Base-by-base conservation (phyloP, 768 basidiomycete species). In the Amanita subjunquillea region DNA sequence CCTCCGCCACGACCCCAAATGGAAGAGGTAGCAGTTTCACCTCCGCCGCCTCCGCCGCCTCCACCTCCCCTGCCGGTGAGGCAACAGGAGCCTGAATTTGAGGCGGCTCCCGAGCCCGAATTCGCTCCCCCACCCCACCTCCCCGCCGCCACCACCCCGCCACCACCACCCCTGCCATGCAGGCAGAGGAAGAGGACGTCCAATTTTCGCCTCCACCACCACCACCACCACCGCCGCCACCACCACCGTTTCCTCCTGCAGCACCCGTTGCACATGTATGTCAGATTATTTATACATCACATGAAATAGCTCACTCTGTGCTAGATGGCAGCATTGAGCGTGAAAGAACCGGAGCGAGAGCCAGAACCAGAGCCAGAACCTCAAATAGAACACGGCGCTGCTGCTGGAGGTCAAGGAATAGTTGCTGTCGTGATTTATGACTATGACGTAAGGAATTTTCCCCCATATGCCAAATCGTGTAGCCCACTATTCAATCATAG, bases 341-440 rank as follows among this genome's bases (percentile, higher is more conserved):
- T 65, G 20, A 66, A 66, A 0, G 63, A 67, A 8, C 63, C 68
- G 22, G 67, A 67, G 52, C 60, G 65, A 42, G 73, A 72, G 32
- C 69, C 72, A 0, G 75, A 73, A 3, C 60, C 65, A 45, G 72
- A 72, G 27, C 70, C 70, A 0, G 70, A 70, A 23, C 64, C 68
- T 20, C 63, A 64, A 46, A 58, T 25, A 6, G 48, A 34, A 10
- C 32, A 22, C 15, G 17, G 17, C 17, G n/a, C 41, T 43, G 32
- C 27, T 13, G 5, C 36, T 36, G 50, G 29, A 39, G 61, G 65
- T 15, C 59, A 69, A 60, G 89, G 87, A 3, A 56, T 79, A n/a
- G 73, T 75, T 25, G 93, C 91, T 0, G 72, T 85, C 46, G 93
- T 88, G 2, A 56, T 85, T 20, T 96, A 83, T 65, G 85, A 86